Conservation (phyloP, 495 filamentous ascomycete genomes). For the Annulohypoxylon nitens region DNA sequence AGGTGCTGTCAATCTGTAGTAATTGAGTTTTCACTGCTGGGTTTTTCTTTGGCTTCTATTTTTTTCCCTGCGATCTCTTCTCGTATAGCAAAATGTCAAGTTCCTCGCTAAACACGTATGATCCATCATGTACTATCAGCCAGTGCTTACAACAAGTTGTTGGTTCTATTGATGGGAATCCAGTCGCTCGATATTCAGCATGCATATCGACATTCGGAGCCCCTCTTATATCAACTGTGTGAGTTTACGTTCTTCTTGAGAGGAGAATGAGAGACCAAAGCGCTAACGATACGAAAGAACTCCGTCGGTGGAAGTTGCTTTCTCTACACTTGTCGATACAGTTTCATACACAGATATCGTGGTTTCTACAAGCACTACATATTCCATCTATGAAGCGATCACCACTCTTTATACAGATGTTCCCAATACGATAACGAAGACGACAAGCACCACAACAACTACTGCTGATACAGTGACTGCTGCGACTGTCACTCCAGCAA, state of each 20-base stretch:
- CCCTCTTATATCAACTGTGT: neutral
- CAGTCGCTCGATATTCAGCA: neutral
- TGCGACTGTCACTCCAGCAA: neutral
- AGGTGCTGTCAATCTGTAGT: neutral
- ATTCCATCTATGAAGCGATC: neutral
- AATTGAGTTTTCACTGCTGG: too few relatives aligned
- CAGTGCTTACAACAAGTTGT: slow-evolving; percentile 9
- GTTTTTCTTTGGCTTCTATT: neutral
- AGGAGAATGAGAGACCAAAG: neutral
- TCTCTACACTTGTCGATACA: slow-evolving; percentile 5
- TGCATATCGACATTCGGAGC: slow-evolving; percentile 6
- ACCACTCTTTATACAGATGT: neutral
- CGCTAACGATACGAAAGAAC: neutral
- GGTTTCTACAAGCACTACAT: neutral
- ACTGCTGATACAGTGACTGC: neutral
- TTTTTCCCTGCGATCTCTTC: neutral
- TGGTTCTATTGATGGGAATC: slow-evolving; percentile 4
- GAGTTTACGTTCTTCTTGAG: neutral
- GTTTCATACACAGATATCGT: slow-evolving; percentile 10
- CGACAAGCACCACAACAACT: neutral
- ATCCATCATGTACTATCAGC: neutral
- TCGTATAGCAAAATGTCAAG: neutral
- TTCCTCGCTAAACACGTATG: neutral
- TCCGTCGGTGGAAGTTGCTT: neutral
- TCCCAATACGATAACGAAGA: neutral